phyloP scores from a whole-genome alignment of 108 stramenopile species.

The Cyclostephanos invisitatus region DNA sequence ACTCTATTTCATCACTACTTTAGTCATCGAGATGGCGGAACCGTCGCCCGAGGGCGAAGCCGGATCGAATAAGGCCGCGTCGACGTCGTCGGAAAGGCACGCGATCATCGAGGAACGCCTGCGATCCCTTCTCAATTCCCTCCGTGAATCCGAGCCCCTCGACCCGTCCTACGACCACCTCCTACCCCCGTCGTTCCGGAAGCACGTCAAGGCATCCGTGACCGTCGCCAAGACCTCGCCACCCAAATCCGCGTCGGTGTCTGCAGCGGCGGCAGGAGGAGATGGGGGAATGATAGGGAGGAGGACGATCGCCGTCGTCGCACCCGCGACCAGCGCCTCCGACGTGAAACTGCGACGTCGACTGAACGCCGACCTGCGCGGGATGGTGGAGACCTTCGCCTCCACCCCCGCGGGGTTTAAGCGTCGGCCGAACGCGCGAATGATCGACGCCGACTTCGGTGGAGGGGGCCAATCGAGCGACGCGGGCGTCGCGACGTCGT shows the following conservation, averaged over 20 bases:
- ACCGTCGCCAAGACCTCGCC: constrained; percentile 57
- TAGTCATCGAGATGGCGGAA: too few species aligned
- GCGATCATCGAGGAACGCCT: constrained; percentile 36
- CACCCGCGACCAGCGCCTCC: constrained; percentile 16
- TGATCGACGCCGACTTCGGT: constrained; percentile 45
- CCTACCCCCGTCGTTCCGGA: constrained; percentile 52
- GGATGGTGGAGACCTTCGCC: constrained; percentile 63
- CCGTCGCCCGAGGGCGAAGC: constrained; percentile 4
- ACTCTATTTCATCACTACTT: too few species aligned
- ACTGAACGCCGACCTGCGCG: constrained; percentile 57
- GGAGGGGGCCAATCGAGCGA: constrained; percentile 16
- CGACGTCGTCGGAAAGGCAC: constrained; percentile 25
- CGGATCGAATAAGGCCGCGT: constrained; percentile 9
- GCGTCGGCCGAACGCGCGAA: constrained; percentile 38
- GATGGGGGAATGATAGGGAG: not conserved
- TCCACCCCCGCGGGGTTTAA: constrained; percentile 47
- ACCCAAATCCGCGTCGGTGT: constrained; percentile 15
- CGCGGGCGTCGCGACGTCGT: constrained; percentile 16
- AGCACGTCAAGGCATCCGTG: constrained; percentile 48
- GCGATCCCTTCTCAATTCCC: constrained; percentile 33
- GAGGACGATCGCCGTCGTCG: constrained; percentile 14
- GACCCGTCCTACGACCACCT: constrained; percentile 79
- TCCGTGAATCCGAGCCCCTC: constrained; percentile 64
- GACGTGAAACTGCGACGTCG: constrained; percentile 45
- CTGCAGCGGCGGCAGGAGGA: not conserved